Conservation (phyloP, 75 land plant species). For the Pinus albicaulis region DNA sequence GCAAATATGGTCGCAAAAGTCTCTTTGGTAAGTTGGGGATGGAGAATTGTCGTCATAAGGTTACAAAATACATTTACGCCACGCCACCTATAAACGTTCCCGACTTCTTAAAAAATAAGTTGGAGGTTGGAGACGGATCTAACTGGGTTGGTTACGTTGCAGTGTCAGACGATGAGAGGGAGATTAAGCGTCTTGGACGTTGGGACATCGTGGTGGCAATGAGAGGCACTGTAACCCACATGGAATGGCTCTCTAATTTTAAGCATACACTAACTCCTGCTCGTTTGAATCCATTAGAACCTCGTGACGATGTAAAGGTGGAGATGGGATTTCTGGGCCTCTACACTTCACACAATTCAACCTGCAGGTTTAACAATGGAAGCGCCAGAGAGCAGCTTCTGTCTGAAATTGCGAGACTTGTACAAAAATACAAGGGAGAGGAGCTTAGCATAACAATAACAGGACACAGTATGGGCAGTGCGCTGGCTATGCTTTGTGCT, state of each 20-base stretch:
- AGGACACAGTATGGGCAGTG: conserved; percentile 77
- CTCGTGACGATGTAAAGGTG: no score
- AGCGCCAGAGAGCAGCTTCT: conserved; percentile 65
- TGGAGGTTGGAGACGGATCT: conserved; percentile 15
- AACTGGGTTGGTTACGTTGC: conserved; percentile 88
- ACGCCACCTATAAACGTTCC: conserved; percentile 59
- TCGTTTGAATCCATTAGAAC: no score
- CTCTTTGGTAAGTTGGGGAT: conserved; percentile 39
- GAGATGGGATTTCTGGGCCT: conserved; percentile 10
- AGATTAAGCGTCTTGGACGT: no score
- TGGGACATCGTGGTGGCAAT: no score
- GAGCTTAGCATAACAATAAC: conserved; percentile 62
- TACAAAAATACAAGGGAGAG: conserved; percentile 36
- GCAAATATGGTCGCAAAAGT: conserved; percentile 41
- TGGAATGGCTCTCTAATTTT: no score
- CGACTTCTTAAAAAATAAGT: conserved; percentile 38
- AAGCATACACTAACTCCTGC: no score
- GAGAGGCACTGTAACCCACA: no score
- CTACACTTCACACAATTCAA: conserved; percentile 53
- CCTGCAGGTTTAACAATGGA: conserved; percentile 30
- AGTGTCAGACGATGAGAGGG: conserved; percentile 40
- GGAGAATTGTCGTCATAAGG: conserved; percentile 43
- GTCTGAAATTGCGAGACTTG: conserved; percentile 33
- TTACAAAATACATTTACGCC: conserved; percentile 76
- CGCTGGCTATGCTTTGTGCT: conserved; percentile 57